Evolutionary conservation across 768 basidiomycete species (phyloP), one percentile per base, ranked within the genome.

Genomic region (Panus rudis): DNA sequence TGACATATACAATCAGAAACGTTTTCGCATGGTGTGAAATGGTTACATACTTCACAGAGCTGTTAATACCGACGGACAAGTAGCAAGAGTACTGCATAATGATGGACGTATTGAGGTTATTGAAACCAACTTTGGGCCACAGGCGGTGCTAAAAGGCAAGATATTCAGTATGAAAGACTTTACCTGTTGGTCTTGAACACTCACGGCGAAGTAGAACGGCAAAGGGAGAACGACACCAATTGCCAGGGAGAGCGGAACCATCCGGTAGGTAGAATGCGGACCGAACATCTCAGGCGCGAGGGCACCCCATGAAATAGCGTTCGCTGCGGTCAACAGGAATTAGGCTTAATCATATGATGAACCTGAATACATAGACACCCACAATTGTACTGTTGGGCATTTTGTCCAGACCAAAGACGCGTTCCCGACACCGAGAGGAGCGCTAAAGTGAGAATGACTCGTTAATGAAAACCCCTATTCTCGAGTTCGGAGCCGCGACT

Each of bases 271-370:
- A 16, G 34, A 30, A 19, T 47, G 33, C 19, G 45, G 21, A 23
- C 55, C 48, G 43, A 49, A 52, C 46, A 49, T 46, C 17, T 52
- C 46, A 31, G 42, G 49, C 11, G 14, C 72, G 21, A 79, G 67
- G 3, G 72, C 78, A 43, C 78, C 77, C 75, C 76, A 80, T 3
- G 78, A 64, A 20, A 78, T 66, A 6, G 76, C 77, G 50, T 59
- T 57, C 2, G 53, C 48, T 32, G 1, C 19, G 21, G 24, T 45
- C 39, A 45, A 37, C 19, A 39, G n/a, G n/a, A n/a, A n/a, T n/a
- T n/a, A n/a, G 17, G 25, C 20, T 14, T 26, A 12, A 22, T 24
- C 16, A 5, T 31, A 3, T 14, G 20, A n/a, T n/a, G n/a, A n/a
- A 26, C 19, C n/a, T 17, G 5, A 8, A 10, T 6, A 13, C 17